Evolutionary conservation across 176 grass and related monocot species (phyloP).

Genomic region (Lolium rigidum): DNA sequence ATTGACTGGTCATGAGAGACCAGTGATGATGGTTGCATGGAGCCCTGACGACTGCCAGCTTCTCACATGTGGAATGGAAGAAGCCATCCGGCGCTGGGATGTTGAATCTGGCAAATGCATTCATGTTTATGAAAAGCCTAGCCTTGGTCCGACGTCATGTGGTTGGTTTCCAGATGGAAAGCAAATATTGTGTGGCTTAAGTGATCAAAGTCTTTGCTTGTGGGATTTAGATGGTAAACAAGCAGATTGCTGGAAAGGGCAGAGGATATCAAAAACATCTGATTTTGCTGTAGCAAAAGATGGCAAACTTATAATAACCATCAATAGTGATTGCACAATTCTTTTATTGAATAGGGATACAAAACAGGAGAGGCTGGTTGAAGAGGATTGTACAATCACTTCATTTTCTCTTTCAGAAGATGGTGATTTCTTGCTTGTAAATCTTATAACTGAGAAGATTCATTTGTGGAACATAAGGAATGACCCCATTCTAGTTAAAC

Average conservation of each 20-base stretch:
- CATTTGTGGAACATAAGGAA: conserved; percentile 90
- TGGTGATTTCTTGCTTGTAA: conserved; percentile 85
- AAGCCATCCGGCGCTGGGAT: conserved; percentile 80
- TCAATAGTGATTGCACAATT: conserved; percentile 55
- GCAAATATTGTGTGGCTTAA: conserved; percentile 59
- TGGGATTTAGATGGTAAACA: conserved; percentile 74
- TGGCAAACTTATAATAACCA: conserved; percentile 74
- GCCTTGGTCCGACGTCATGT: conserved; percentile 67
- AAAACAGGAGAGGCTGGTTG: conserved; percentile 69
- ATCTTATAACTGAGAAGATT: conserved; percentile 69
- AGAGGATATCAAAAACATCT: conserved; percentile 54
- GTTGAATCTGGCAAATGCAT: conserved; percentile 76
- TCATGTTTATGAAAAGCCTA: conserved; percentile 65
- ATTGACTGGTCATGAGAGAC: conserved; percentile 67
- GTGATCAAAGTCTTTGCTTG: conserved; percentile 59
- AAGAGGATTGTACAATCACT: conserved; percentile 72
- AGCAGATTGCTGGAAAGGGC: conserved; percentile 72
- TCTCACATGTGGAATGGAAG: conserved; percentile 92
- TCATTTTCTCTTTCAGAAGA: conserved; percentile 89
- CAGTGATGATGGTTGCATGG: conserved; percentile 86
- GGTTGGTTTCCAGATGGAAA: conserved; percentile 80
- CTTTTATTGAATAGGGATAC: conserved; percentile 72
- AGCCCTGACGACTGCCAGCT: conserved; percentile 85
- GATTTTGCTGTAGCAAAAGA: conserved; percentile 72
- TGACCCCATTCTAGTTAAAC: conserved; percentile 61